Conservation (phyloP, 139 green algal species). For the Coelastrella sp. region DNA sequence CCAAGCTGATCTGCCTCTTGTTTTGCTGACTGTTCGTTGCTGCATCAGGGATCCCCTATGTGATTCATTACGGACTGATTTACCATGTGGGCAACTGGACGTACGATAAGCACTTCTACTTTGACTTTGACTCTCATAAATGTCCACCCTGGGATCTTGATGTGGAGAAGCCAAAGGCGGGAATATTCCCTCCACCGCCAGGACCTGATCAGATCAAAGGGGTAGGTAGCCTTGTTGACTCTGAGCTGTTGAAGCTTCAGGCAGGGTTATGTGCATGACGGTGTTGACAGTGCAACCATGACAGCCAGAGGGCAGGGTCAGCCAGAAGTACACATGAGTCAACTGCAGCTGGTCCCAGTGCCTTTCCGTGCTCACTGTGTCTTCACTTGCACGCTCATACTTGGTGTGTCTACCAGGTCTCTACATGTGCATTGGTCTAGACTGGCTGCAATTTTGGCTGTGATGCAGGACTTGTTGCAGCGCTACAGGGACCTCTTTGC, state of each 20-base stretch:
- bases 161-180: conserved; percentile 30
- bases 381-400: too few relatives aligned
- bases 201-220: not conserved
- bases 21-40: too few relatives aligned
- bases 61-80: conserved; percentile 43
- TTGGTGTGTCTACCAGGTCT: too few relatives aligned
- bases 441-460: not conserved
- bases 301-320: not conserved
- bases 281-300: not conserved
- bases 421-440: too few relatives aligned
- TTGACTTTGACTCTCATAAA: conserved; percentile 47
- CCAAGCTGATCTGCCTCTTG: too few relatives aligned
- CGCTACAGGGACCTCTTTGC: conserved; percentile 80
- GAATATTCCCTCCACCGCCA: conserved; percentile 50
- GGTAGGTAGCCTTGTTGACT: not conserved
- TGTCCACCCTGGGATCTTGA: conserved; percentile 43
- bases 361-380: too few relatives aligned
- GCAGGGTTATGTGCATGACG: too few relatives aligned
- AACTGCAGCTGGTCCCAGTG: too few relatives aligned
- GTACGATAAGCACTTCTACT: conserved; percentile 55
- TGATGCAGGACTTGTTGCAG: conserved; percentile 28
- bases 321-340: too few relatives aligned
- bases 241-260: too few relatives aligned
- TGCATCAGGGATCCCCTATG: conserved; percentile 11
- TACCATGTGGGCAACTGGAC: conserved; percentile 37